A percentile compares a stretch with the other conserved stretches of the same genome.
Conservation (phyloP, 805 yeast genomes). For the Saturnispora hagleri region DNA sequence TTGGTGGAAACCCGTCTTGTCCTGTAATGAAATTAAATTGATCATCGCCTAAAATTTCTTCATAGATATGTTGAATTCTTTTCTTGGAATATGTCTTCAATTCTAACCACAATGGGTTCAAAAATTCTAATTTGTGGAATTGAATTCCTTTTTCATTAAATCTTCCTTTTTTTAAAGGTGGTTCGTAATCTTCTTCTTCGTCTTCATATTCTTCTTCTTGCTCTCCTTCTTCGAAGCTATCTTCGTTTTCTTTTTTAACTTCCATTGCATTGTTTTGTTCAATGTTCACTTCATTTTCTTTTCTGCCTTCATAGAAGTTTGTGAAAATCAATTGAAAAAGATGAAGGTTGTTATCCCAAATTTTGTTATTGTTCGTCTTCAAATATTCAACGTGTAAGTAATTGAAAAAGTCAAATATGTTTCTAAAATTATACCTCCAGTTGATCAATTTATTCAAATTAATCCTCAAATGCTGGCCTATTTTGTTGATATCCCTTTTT, state of each 20-base stretch:
- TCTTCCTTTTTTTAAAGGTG: neutral
- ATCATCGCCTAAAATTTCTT: slow-evolving; percentile 19
- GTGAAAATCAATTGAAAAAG: slow-evolving; percentile 22
- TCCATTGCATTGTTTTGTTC: neutral
- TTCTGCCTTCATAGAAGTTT: slow-evolving; percentile 13
- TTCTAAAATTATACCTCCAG: slow-evolving; percentile 24
- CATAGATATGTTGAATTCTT: slow-evolving; percentile 14
- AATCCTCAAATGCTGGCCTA: slow-evolving; percentile 17
- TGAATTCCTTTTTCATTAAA: neutral
- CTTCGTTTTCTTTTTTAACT: slow-evolving; percentile 2
- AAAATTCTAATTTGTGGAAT: slow-evolving; percentile 13
- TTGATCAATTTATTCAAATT: slow-evolving; percentile 23
- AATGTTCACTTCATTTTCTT: slow-evolving; percentile 10
- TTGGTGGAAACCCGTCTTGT: slow-evolving; percentile 5
- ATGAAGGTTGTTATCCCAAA: slow-evolving; percentile 26
- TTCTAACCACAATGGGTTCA: slow-evolving; percentile 19
- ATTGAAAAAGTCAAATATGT: slow-evolving; percentile 22
- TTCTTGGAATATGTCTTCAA: slow-evolving; percentile 7
- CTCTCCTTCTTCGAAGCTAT: neutral
- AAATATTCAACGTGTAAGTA: slow-evolving; percentile 21
- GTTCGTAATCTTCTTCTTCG: neutral
- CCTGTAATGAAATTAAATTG: slow-evolving; percentile 18
- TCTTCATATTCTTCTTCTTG: neutral
- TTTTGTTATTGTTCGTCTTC: slow-evolving; percentile 9
- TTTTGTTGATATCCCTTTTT: slow-evolving; percentile 13